A percentile compares a stretch with the other conserved stretches of the same genome.
Evolutionary conservation across 371 early-diverging fungal genomes (phyloP).

Genomic region (Haplosporangium sp.): DNA sequence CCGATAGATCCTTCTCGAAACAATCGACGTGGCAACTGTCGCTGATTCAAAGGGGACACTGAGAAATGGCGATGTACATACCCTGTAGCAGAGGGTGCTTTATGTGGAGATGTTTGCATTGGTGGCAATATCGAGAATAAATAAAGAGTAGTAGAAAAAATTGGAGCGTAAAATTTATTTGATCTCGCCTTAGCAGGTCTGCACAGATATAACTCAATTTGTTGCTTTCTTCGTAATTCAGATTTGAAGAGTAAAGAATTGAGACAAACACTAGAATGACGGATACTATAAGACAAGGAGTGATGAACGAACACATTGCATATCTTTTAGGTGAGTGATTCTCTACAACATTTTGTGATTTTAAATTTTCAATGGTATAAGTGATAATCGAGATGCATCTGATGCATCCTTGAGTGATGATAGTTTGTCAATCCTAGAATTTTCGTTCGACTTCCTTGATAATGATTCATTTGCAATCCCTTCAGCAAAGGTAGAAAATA

Average conservation of each 20-base stretch:
- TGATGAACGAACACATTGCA: too few relatives aligned
- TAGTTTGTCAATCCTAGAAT: not conserved
- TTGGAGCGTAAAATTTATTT: too few relatives aligned
- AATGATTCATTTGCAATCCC: not conserved
- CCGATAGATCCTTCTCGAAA: slow-evolving; percentile 2
- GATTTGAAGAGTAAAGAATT: too few relatives aligned
- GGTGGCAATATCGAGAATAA: not conserved
- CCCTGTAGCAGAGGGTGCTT: not conserved
- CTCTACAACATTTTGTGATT: not conserved
- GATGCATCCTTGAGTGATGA: not conserved
- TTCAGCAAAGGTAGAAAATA: not conserved
- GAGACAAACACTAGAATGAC: too few relatives aligned
- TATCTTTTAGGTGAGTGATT: too few relatives aligned
- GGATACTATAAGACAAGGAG: too few relatives aligned
- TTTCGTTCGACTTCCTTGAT: not conserved
- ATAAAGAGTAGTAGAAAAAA: not conserved
- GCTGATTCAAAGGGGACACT: not conserved
- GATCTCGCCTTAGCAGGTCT: too few relatives aligned
- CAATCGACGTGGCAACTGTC: not conserved
- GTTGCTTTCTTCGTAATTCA: too few relatives aligned
- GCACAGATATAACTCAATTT: too few relatives aligned
- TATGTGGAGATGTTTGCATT: not conserved
- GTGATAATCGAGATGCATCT: not conserved
- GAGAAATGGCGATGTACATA: not conserved
- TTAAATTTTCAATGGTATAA: not conserved